phyloP scores from a whole-genome alignment of 2,329 filamentous ascomycete species.

The Scortechinia acanthostroma region DNA sequence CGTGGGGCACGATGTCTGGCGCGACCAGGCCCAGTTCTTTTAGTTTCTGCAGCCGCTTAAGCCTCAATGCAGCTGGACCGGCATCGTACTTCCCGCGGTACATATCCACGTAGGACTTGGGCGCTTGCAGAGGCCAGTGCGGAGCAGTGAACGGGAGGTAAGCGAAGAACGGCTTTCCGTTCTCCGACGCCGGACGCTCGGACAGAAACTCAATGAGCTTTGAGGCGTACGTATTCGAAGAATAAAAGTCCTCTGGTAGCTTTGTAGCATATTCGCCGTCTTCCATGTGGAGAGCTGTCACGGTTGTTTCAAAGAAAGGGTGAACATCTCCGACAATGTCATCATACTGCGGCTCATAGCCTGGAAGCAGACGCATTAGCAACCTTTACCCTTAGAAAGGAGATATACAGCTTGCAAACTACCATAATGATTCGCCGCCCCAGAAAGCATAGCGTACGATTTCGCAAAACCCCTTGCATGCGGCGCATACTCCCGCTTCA shows the following conservation, averaged over 20 bases:
- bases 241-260: slow-evolving; percentile 35
- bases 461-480: slow-evolving; percentile 42
- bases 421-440: slow-evolving; percentile 36
- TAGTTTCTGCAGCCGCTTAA: slow-evolving; percentile 31
- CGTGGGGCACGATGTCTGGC: slow-evolving; percentile 28
- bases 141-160: slow-evolving; percentile 39
- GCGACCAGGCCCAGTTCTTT: slow-evolving; percentile 32
- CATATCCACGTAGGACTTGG: slow-evolving; percentile 32
- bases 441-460: slow-evolving; percentile 43
- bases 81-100: slow-evolving; percentile 40
- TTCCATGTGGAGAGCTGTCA: slow-evolving; percentile 4
- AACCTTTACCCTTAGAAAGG: slow-evolving; percentile 12
- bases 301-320: slow-evolving; percentile 2
- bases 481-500: slow-evolving; percentile 40
- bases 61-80: slow-evolving; percentile 35
- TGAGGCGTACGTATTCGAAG: slow-evolving; percentile 32
- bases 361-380: not conserved
- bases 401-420: slow-evolving; percentile 25
- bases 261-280: slow-evolving; percentile 10
- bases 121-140: slow-evolving; percentile 43
- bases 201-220: slow-evolving; percentile 31
- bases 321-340: not conserved
- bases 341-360: not conserved
- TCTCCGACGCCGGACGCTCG: slow-evolving; percentile 14
- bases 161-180: slow-evolving; percentile 34